phyloP scores from a whole-genome alignment of 129 eudicot species.

The Gnaphalium uliginosum region DNA sequence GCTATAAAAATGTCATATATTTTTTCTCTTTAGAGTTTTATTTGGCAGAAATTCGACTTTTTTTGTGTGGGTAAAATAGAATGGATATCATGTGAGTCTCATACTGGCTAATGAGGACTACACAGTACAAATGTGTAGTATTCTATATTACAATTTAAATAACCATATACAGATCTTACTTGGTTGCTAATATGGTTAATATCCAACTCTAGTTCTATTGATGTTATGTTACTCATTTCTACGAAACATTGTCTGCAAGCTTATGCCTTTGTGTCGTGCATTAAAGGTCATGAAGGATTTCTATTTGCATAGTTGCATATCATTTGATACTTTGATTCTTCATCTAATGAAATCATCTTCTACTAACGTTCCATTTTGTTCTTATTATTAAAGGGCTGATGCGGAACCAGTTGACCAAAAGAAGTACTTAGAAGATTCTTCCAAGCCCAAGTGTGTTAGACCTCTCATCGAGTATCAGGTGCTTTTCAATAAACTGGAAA shows the following conservation, averaged over 20 bases:
- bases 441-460: slow-evolving; percentile 63
- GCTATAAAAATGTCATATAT: not conserved
- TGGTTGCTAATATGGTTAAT: not conserved
- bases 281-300: slow-evolving; percentile 6
- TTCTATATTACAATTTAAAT: not conserved
- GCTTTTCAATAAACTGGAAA: slow-evolving; percentile 15
- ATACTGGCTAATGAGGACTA: not conserved
- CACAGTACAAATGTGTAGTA: not conserved
- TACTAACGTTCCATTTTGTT: slow-evolving; percentile 7
- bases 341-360: slow-evolving; percentile 17
- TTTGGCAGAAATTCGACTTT: not conserved
- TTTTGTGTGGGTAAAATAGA: not conserved
- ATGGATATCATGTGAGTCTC: not conserved
- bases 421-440: slow-evolving; percentile 48
- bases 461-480: slow-evolving; percentile 60
- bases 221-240: not conserved
- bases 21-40: not conserved
- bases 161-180: not conserved
- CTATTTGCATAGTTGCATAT: slow-evolving; percentile 6
- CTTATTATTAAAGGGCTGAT: slow-evolving; percentile 38
- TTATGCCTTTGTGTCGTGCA: slow-evolving; percentile 5
- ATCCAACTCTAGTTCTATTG: not conserved
- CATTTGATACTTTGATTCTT: not conserved
- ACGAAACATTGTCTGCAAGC: not conserved
- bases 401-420: slow-evolving; percentile 58